Conservation (phyloP, 2,329 filamentous ascomycete genomes). For the Pleurostoma richardsiae region DNA sequence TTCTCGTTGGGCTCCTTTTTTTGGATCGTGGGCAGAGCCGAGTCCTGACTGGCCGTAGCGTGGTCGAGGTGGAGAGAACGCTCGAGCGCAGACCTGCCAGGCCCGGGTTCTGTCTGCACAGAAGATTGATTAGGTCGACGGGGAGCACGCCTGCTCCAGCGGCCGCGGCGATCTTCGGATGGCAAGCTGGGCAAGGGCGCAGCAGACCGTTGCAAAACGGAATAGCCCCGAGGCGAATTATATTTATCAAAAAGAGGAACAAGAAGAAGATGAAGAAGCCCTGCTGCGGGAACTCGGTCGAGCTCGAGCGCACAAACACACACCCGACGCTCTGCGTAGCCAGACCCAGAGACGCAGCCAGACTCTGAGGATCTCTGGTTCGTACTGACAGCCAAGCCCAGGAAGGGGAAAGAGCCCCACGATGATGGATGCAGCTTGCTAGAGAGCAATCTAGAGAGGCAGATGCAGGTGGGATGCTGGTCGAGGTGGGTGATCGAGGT, state of each 20-base stretch:
- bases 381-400: not conserved
- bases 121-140: conserved; percentile 3
- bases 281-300: not conserved
- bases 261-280: too few relatives aligned
- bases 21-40: conserved; percentile 8
- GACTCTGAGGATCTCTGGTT: too few relatives aligned
- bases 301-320: conserved; percentile 3
- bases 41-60: conserved; percentile 8
- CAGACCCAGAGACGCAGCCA: too few relatives aligned
- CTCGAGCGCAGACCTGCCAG: conserved; percentile 2
- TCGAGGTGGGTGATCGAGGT: not conserved
- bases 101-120: not conserved
- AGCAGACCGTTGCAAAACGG: not conserved
- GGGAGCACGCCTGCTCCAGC: conserved; percentile 1
- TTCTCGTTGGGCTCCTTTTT: not conserved
- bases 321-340: not conserved
- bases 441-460: not conserved
- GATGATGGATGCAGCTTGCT: not conserved
- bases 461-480: not conserved
- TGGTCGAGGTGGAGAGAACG: conserved; percentile 4
- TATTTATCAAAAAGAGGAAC: not conserved
- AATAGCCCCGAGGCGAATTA: conserved; percentile 2
- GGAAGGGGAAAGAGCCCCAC: not conserved
- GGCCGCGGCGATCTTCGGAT: conserved; percentile 1
- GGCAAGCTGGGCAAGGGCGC: conserved; percentile 1